These are phyloP conservation scores for Botrytis byssoidea DNA, from an alignment of 2,329 filamentous ascomycete species.

Conservation along the genomic window DNA sequence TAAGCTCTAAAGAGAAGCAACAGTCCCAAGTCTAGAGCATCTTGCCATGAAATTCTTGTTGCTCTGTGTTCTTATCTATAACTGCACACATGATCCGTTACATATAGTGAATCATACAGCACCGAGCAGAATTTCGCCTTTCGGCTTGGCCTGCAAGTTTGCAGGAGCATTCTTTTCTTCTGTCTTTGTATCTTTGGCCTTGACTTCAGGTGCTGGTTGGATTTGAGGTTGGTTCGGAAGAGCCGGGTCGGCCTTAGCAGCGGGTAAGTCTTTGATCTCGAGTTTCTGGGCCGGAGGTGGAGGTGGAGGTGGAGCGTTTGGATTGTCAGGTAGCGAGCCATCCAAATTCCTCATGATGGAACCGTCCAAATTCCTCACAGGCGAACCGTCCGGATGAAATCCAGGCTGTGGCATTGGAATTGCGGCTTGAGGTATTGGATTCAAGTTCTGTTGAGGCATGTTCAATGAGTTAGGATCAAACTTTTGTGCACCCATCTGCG, in stretches of 20 bases:
- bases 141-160: not conserved
- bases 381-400: slow-evolving; percentile 5
- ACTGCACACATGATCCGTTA: not conserved
- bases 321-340: slow-evolving; percentile 7
- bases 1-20: not conserved
- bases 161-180: not conserved
- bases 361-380: slow-evolving; percentile 4
- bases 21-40: not conserved
- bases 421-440: not conserved
- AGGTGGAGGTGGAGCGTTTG: not conserved
- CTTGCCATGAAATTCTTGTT: not conserved
- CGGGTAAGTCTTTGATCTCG: not conserved
- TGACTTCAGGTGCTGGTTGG: not conserved
- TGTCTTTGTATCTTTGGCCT: not conserved
- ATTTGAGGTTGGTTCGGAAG: not conserved
- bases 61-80: not conserved
- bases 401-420: not conserved
- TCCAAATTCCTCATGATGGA: slow-evolving; percentile 6
- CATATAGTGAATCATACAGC: not conserved
- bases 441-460: slow-evolving; percentile 1
- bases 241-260: not conserved
- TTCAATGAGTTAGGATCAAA: not conserved
- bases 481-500: slow-evolving; percentile 11
- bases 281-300: not conserved
- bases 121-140: not conserved